Evolutionary conservation across 1,284 basidiomycete genomes (phyloP), one percentile per base, ranked within the genome.

Genomic region (Cerrena zonata): DNA sequence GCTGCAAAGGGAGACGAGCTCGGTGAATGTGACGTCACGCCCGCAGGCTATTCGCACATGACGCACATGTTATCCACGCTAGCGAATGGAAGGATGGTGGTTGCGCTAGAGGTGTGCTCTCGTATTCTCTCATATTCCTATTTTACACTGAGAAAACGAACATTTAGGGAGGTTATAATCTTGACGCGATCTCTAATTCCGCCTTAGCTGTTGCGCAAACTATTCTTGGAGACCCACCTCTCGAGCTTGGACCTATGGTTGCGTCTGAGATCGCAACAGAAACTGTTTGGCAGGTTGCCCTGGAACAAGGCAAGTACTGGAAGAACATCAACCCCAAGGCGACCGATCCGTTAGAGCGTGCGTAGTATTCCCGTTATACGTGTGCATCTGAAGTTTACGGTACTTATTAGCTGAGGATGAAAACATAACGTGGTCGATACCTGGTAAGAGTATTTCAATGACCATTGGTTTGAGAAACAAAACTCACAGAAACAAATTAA

Each of bases 31-130:
- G 75, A 84, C 56, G 94, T 99, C 51, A 81, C 90, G 1, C 96
- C 96, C 0, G 79, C 84, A n/a, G 95, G 94, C 1, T 99, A 94
- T 66, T 94, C 94, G 0, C 95, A 98, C 62, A 98, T 99, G 94
- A 97, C 96, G 2, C 90, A 97, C 62, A 94, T 96, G 86, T 76
- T 99, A 2, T 80, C 84, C 39, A 83, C 88, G n/a, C 76, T 99
- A 7, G 94, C 95, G 11, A 80, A 84, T 3, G 96, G 96, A 4
- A 88, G 84, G 60, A 61, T 98, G 5, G 91, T 96, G 12, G 92
- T 96, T 21, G 94, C 93, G 3, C 79, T 99, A 24, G 96, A 99
- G 80, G 94, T 93, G 52, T 15, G 30, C 30, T 15, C 30, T 34
- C 15, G 15, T 34, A 45, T 68, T 56, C 34, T 37, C 1, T 18